phyloP scores from a whole-genome alignment of 352 stramenopile genomes.

The Phytophthora quininea region DNA sequence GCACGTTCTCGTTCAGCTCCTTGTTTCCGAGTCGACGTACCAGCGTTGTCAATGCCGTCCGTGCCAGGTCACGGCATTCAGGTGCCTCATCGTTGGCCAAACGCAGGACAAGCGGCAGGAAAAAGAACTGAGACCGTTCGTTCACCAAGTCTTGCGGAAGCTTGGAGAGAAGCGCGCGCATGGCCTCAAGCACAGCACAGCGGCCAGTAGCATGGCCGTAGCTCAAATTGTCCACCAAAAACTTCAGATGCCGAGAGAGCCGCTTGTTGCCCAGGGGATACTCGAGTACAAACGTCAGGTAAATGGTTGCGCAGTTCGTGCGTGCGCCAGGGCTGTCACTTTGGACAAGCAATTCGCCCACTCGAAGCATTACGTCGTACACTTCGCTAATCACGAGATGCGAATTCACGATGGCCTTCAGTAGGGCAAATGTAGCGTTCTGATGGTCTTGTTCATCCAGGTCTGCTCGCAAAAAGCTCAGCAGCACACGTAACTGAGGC shows the following conservation, averaged over 20 bases:
- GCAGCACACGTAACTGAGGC: conserved; percentile 81
- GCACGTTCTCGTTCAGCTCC: conserved; percentile 88
- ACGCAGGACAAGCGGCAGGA: conserved; percentile 96
- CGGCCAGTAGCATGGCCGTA: conserved; percentile 96
- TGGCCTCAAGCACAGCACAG: conserved; percentile 89
- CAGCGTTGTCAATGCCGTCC: conserved; percentile 83
- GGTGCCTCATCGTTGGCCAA: conserved; percentile 95
- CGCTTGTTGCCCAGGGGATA: conserved; percentile 95
- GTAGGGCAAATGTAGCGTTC: conserved; percentile 93
- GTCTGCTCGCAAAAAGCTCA: conserved; percentile 93
- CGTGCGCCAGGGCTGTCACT: conserved; percentile 91
- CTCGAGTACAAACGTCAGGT: conserved; percentile 93
- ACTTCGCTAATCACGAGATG: conserved; percentile 94
- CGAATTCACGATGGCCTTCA: conserved; percentile 92
- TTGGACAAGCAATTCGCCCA: conserved; percentile 94
- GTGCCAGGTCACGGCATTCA: conserved; percentile 85
- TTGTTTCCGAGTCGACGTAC: conserved; percentile 91
- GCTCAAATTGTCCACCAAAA: conserved; percentile 95
- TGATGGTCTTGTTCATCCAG: conserved; percentile 94
- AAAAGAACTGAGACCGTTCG: conserved; percentile 92
- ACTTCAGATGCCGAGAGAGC: conserved; percentile 94
- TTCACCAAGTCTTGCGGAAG: conserved; percentile 93
- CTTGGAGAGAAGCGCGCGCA: conserved; percentile 91
- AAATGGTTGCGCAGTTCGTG: conserved; percentile 79
- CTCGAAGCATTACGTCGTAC: conserved; percentile 96